Conservation (phyloP, 495 filamentous ascomycete genomes). For the Penicillium ucsense region DNA sequence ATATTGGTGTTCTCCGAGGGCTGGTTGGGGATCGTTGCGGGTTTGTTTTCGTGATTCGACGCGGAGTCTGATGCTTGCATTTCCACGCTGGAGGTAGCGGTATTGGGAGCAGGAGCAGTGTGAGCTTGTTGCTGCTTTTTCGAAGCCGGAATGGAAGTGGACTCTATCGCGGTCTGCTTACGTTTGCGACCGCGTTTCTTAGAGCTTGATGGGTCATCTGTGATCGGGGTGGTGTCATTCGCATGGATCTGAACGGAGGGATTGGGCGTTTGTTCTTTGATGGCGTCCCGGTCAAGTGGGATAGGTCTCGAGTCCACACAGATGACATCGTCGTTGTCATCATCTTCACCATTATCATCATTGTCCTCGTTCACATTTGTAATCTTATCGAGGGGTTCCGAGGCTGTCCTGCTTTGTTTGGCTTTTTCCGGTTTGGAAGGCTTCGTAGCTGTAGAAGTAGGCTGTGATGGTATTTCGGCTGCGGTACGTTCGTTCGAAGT, state of each 20-base stretch:
- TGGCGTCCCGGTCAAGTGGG: background rate
- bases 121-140: background rate
- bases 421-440: slow-evolving; percentile 29
- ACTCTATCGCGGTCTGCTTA: slow-evolving; percentile 25
- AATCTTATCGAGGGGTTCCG: slow-evolving; percentile 17
- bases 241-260: too few relatives aligned
- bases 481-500: background rate
- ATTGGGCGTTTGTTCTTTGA: background rate
- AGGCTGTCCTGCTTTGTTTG: slow-evolving; percentile 32
- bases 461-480: background rate
- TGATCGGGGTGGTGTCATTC: background rate
- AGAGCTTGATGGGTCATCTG: slow-evolving; percentile 10
- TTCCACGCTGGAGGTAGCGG: background rate
- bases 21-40: background rate
- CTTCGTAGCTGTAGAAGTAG: background rate
- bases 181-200: slow-evolving; percentile 41
- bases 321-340: slow-evolving; percentile 26
- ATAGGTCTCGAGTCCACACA: slow-evolving; percentile 28
- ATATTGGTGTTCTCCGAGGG: too few relatives aligned
- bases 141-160: background rate
- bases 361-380: slow-evolving; percentile 20
- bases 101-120: background rate
- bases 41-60: background rate
- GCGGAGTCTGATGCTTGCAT: background rate
- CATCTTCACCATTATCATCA: slow-evolving; percentile 14